Evolutionary conservation across 2,329 filamentous ascomycete genomes (phyloP).

Genomic region (Aureobasidium uvarum): DNA sequence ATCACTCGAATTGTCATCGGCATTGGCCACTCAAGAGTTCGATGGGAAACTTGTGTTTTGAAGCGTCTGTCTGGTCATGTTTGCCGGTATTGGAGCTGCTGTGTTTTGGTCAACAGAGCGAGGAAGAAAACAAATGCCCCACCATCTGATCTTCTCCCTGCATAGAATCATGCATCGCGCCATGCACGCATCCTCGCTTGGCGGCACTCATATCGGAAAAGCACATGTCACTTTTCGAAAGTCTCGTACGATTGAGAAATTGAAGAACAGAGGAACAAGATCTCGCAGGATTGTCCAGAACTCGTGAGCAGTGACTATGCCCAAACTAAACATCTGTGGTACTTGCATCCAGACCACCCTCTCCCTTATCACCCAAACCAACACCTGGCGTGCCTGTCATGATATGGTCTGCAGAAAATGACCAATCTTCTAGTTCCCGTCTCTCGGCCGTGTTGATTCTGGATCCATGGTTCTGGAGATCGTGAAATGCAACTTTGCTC

Average conservation of each 20-base stretch:
- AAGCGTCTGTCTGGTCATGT: neutral
- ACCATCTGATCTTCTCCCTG: neutral
- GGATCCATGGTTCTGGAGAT: conserved; percentile 14
- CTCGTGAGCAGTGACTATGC: neutral
- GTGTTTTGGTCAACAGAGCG: neutral
- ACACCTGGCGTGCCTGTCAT: conserved; percentile 28
- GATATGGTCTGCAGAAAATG: conserved; percentile 26
- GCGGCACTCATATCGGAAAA: neutral
- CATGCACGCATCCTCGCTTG: conserved; percentile 7
- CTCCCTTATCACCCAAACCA: conserved; percentile 6
- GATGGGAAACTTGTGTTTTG: neutral
- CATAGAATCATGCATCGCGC: conserved; percentile 1
- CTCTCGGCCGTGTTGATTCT: conserved; percentile 23
- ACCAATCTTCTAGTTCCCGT: conserved; percentile 29
- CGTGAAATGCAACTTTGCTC: conserved; percentile 29
- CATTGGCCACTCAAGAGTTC: neutral
- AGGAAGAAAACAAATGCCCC: neutral
- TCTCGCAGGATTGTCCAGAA: neutral
- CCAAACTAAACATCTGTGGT: conserved; percentile 27
- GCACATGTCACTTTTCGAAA: neutral
- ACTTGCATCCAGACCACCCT: conserved; percentile 23
- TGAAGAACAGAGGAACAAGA: neutral
- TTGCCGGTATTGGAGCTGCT: neutral
- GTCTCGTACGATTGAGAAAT: neutral
- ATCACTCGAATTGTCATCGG: neutral